These are phyloP conservation scores for Mucor lusitanicus DNA, from an alignment of 371 early-diverging fungal genomes.

Conservation along the genomic window DNA sequence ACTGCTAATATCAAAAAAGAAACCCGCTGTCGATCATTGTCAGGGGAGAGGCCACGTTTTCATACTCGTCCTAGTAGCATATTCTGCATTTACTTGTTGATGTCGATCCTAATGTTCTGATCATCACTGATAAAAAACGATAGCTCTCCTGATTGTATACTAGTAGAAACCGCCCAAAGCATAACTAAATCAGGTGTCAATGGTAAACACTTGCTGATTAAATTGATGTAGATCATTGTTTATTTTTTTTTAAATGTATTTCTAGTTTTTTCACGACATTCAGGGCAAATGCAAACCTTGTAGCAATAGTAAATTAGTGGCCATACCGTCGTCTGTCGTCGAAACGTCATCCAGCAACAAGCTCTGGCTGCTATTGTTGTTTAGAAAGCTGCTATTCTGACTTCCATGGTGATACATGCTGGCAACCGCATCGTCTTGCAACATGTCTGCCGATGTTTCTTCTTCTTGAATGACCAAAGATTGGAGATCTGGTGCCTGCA, in stretches of 20 bases:
- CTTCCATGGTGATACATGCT: background rate
- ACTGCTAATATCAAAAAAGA: no score
- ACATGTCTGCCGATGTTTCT: background rate
- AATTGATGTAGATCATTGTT: background rate
- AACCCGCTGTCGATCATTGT: no score
- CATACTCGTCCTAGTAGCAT: no score
- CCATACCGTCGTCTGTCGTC: constrained; percentile 6
- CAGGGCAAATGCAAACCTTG: constrained; percentile 23
- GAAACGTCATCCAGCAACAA: background rate
- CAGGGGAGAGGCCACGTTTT: no score
- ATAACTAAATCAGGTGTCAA: no score
- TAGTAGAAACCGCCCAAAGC: no score
- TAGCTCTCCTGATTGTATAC: no score
- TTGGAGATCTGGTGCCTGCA: constrained; percentile 24
- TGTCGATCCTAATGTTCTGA: no score
- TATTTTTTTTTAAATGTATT: background rate
- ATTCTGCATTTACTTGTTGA: no score
- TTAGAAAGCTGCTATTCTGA: background rate
- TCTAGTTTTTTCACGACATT: background rate
- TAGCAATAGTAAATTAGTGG: constrained; percentile 17
- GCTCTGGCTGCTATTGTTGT: constrained; percentile 9
- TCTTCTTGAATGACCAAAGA: constrained; percentile 20
- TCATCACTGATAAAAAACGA: no score
- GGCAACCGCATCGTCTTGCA: background rate
- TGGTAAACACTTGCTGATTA: no score